Base-by-base conservation (phyloP, 768 basidiomycete species). In the Lentinula raphanica region DNA sequence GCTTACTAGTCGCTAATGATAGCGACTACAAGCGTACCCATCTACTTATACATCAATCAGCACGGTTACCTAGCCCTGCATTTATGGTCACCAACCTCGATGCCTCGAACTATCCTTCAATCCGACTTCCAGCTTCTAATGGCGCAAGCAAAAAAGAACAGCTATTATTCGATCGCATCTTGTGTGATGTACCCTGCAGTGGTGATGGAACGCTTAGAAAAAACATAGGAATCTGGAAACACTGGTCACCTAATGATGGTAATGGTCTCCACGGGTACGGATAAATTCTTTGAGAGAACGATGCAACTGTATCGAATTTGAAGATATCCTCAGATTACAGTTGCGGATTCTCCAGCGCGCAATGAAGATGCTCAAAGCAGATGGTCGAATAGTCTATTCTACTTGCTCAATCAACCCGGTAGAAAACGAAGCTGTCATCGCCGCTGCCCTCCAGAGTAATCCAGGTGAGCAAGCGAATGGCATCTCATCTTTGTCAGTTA, bases 161-260 rank as follows among this genome's bases (percentile, higher is more conserved):
- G 29, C 75, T 99, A 51, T 71, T 87, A 58, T 99, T 97, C 65
- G 96, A 98, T 69, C 79, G 96, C 31, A 96, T 99, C 59, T 72
- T 99, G 32, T 95, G 94, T 50, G 97, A 98, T 69, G 97, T 99
- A 8, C 97, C 97, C 8, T 99, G 97, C 68, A 94, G 92, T 65
- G 97, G 97, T 3, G 97, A 99, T 69, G 97, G 96, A 0, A 99
- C 97, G 0, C 71, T 98, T 58, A 75, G 97, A 61, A 99, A 99
- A 78, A 99, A 99, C 68, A 69, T 90, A 13, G 90, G 87, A 0
- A 97, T 99, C 39, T 99, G 97, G 97, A 90, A 88, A 68, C 79
- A 80, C 40, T 99, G 96, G 96, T 84, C 84, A 44, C 82, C 88
- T 12, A 83, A 84, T 69, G 92, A 96, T 69, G 96, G 90, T 9